A percentile compares a stretch with the other conserved stretches of the same genome.
phyloP scores from a whole-genome alignment of 1,284 basidiomycete genomes.

The Malassezia pachydermatis region DNA sequence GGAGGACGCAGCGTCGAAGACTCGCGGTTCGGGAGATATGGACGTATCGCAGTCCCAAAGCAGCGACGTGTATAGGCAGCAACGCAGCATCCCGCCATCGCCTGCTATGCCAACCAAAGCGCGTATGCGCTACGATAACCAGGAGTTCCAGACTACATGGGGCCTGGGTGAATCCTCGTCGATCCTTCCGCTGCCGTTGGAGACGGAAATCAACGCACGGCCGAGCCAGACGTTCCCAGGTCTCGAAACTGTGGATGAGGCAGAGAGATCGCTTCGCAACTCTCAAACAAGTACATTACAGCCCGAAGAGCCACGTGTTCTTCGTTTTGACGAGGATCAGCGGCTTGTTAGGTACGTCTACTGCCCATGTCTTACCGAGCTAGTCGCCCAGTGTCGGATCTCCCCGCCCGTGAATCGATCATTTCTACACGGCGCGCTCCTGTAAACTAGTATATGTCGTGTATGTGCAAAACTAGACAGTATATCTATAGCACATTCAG shows the following conservation, averaged over 20 bases:
- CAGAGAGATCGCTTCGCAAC: too few relatives aligned
- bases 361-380: not conserved
- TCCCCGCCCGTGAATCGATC: not conserved
- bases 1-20: not conserved
- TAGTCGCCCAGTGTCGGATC: too few relatives aligned
- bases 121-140: not conserved
- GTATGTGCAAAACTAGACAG: not conserved
- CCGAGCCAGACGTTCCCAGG: not conserved
- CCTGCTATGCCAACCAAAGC: not conserved
- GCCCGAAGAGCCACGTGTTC: too few relatives aligned
- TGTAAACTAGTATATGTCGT: not conserved
- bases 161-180: conserved; percentile 3
- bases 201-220: not conserved
- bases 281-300: too few relatives aligned
- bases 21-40: not conserved
- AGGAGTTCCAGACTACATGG: conserved; percentile 2
- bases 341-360: conserved; percentile 6
- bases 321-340: too few relatives aligned
- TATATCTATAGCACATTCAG: too few relatives aligned
- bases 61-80: too few relatives aligned
- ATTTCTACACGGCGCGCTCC: conserved; percentile 1
- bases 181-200: conserved; percentile 1
- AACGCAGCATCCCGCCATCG: too few relatives aligned
- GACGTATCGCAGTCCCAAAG: too few relatives aligned
- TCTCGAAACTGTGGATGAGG: too few relatives aligned